Conservation (phyloP, 1,139 yeast species). For the Candida sojae region DNA sequence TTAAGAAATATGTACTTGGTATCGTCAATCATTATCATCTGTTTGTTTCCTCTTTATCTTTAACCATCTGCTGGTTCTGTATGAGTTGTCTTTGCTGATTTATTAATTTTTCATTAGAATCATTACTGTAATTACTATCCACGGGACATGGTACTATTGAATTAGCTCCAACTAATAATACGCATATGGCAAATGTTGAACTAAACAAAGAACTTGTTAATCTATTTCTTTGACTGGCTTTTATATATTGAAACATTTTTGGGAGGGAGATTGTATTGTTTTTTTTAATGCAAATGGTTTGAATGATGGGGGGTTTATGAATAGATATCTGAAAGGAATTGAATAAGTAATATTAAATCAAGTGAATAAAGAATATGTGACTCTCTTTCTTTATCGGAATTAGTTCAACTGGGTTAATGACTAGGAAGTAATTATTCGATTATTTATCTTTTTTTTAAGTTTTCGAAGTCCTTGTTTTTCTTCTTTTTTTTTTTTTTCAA, state of each 20-base stretch:
- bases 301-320: background rate
- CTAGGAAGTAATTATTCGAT: background rate
- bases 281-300: background rate
- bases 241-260: constrained; percentile 29
- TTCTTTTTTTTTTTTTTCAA: constrained; percentile 3
- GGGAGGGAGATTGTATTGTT: background rate
- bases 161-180: constrained; percentile 69
- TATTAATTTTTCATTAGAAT: constrained; percentile 34
- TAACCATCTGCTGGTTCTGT: constrained; percentile 9
- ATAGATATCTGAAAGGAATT: background rate
- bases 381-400: background rate
- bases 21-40: background rate
- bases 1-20: background rate
- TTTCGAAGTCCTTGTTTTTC: background rate
- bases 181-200: constrained; percentile 74
- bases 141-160: constrained; percentile 78
- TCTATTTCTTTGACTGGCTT: constrained; percentile 56
- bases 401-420: background rate
- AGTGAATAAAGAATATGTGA: no score
- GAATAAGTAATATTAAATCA: background rate
- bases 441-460: background rate
- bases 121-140: constrained; percentile 48
- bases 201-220: constrained; percentile 70
- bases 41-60: background rate
- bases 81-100: constrained; percentile 10